Evolutionary conservation across 2,329 filamentous ascomycete genomes (phyloP).

Genomic region (Keithomyces neogunnii): DNA sequence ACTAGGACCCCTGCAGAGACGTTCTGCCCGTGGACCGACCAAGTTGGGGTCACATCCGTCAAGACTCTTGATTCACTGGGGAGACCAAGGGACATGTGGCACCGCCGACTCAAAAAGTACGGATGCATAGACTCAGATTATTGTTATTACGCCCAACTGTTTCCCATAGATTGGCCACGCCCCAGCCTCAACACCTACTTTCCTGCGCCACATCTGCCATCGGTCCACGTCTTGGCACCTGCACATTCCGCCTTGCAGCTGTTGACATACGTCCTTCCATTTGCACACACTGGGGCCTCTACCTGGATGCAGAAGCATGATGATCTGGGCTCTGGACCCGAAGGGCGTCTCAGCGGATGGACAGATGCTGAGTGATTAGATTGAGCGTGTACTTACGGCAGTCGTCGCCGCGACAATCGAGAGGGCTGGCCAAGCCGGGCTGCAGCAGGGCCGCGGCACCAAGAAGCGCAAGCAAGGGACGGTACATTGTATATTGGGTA

Average conservation of each 20-base stretch:
- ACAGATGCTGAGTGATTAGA: not conserved
- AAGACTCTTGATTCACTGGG: too few relatives aligned
- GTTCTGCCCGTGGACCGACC: too few relatives aligned
- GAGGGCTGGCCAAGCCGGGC: not conserved
- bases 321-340: not conserved
- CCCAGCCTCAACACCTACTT: too few relatives aligned
- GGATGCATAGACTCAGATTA: too few relatives aligned
- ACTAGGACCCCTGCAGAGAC: too few relatives aligned
- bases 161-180: too few relatives aligned
- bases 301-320: not conserved
- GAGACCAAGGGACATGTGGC: too few relatives aligned
- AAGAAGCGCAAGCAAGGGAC: not conserved
- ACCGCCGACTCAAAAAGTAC: too few relatives aligned
- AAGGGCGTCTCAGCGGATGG: not conserved
- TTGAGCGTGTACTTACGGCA: not conserved
- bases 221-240: not conserved
- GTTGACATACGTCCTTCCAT: not conserved
- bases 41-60: too few relatives aligned
- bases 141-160: too few relatives aligned
- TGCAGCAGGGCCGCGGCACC: not conserved
- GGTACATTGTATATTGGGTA: not conserved
- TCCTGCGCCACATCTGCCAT: not conserved
- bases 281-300: not conserved
- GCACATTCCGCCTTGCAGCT: not conserved
- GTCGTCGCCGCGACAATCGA: not conserved